Evolutionary conservation across 1,139 yeast species (phyloP).

Genomic region (Kodamaea alishanica): DNA sequence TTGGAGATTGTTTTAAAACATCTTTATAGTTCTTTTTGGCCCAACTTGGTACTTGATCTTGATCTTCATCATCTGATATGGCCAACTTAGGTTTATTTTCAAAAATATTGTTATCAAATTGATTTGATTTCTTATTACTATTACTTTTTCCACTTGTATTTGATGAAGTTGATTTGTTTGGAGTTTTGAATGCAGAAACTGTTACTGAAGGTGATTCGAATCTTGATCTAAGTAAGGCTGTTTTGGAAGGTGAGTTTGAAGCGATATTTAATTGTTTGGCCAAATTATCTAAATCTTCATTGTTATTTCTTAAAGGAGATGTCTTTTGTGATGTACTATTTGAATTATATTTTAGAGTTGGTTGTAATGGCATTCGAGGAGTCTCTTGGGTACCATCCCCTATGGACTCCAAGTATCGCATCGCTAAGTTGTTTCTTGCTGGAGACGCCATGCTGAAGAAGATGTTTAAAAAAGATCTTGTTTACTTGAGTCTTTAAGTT

Average conservation of each 20-base stretch:
- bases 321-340: neutral
- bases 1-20: conserved; percentile 16
- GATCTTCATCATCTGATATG: conserved; percentile 6
- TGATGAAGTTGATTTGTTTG: conserved; percentile 16
- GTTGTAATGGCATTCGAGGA: conserved; percentile 29
- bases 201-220: conserved; percentile 47
- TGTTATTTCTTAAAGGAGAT: conserved; percentile 13
- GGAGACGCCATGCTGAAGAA: conserved; percentile 22
- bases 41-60: conserved; percentile 23
- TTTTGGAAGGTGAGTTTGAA: conserved; percentile 27
- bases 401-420: conserved; percentile 32
- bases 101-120: conserved; percentile 1
- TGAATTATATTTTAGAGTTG: conserved; percentile 26
- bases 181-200: conserved; percentile 40
- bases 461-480: neutral
- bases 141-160: conserved; percentile 11
- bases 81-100: conserved; percentile 13
- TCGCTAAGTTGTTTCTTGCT: conserved; percentile 26
- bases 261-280: conserved; percentile 37
- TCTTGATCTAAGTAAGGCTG: conserved; percentile 30
- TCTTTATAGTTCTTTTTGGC: conserved; percentile 20
- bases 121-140: conserved; percentile 7
- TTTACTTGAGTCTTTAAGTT: neutral
- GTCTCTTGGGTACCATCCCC: conserved; percentile 21
- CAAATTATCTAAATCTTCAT: conserved; percentile 37